Base-by-base conservation (phyloP, 306 rosid species). In the Trifolium fragiferum region DNA sequence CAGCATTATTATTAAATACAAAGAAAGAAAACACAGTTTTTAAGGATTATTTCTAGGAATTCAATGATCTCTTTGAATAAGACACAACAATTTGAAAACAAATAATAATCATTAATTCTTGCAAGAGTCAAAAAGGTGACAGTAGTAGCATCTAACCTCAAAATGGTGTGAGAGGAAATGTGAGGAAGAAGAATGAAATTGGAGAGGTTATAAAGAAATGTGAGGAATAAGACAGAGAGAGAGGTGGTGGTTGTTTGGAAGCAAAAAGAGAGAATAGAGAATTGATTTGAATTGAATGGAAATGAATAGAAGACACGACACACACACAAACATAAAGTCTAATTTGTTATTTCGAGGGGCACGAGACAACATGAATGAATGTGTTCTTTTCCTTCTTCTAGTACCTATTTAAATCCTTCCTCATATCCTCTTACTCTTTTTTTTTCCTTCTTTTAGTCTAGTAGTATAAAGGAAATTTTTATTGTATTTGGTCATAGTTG, bases 121-220 rank as follows among this genome's bases (percentile, higher is more conserved):
- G 19, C 21, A 25, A 2, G 32, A 62, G 66, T 61, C 19, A 77
- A 74, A 68, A 61, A 30, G 35, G 32, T 12, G 66, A 63, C 51
- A 35, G 18, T 15, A 16, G 40, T 9, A 33, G 32, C 32, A 32
- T n/a, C 10, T 40, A 51, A 73, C 46, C 60, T 43, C 47, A 66
- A 67, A 19, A 54, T 3, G 14, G 46, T 49, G 32, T 43, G 9
- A 68, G 10, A 54, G 6, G 3, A 50, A 59, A 14, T 6, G 18
- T 59, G 66, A 59, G 19, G 14, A 27, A 27, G 20, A 60, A 30
- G 21, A 60, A 2, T 25, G 21, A 60, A 60, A 60, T 30, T 27
- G 21, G 3, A 30, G 21, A 12, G 16, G 37, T 27, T 25, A 37
- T 11, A 21, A 19, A 32, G 11, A 55, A 21, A 4, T 54, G 27